These are phyloP conservation scores for Naganishia sp. DNA, from an alignment of 1,284 basidiomycete species.

Conservation along the genomic window DNA sequence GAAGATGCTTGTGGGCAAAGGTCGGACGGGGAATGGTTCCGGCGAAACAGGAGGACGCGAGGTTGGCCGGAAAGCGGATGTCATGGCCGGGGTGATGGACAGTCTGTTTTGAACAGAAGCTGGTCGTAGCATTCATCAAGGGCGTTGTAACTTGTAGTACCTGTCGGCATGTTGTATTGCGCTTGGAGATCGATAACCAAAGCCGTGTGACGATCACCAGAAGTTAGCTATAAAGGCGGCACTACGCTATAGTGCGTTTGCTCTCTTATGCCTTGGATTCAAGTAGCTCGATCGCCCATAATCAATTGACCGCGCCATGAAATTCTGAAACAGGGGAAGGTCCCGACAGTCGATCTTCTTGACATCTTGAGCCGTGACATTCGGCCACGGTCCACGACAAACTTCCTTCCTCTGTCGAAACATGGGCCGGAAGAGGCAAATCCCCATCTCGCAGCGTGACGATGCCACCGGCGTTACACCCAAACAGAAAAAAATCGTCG, in stretches of 20 bases:
- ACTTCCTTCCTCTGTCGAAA: too few relatives aligned
- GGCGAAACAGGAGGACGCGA: slow-evolving; percentile 44
- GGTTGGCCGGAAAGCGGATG: slow-evolving; percentile 13
- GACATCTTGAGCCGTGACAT: not conserved
- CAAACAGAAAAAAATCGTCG: not conserved
- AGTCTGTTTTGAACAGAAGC: slow-evolving; percentile 22
- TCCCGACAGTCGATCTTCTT: not conserved
- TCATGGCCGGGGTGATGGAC: slow-evolving; percentile 22
- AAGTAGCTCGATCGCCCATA: too few relatives aligned
- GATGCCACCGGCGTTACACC: not conserved
- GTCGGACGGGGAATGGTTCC: not conserved
- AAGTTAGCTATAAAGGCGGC: too few relatives aligned
- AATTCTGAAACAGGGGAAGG: slow-evolving; percentile 3
- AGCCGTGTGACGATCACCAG: too few relatives aligned
- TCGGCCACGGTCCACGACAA: not conserved
- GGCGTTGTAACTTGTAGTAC: not conserved
- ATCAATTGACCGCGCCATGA: not conserved
- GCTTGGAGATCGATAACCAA: not conserved
- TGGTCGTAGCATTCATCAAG: not conserved
- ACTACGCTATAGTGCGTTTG: too few relatives aligned
- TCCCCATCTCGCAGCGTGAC: slow-evolving; percentile 18
- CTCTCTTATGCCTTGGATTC: too few relatives aligned
- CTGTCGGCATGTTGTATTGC: not conserved
- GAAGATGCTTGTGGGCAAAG: slow-evolving; percentile 21
- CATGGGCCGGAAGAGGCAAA: slow-evolving; percentile 14